These are phyloP conservation scores for Antitrichia curtipendula DNA, from an alignment of 225 moss, liverwort and hornwort species.

Conservation along the genomic window DNA sequence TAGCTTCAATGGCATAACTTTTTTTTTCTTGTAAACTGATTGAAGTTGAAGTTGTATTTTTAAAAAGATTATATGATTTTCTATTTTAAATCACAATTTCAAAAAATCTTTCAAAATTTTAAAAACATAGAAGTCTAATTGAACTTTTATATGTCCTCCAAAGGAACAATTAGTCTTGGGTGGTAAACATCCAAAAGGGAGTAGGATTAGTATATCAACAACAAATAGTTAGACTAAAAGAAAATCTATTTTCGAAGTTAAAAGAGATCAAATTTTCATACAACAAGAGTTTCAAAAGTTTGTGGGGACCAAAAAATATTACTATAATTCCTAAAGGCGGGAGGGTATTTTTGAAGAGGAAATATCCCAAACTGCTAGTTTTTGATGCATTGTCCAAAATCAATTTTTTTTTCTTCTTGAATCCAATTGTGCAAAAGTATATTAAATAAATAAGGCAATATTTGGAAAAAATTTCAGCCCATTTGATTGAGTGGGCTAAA, in stretches of 20 bases:
- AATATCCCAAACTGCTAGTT: too few species aligned
- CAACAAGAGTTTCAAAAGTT: neutral
- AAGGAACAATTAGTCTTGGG: neutral
- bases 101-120: neutral
- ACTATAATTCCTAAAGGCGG: too few species aligned
- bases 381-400: too few species aligned
- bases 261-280: neutral
- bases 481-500: too few species aligned
- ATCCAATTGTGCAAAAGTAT: too few species aligned
- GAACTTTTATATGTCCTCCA: fast-evolving
- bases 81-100: neutral
- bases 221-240: neutral
- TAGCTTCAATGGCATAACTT: too few species aligned
- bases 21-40: neutral
- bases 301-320: neutral
- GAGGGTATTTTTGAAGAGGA: too few species aligned
- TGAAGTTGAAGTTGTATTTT: neutral
- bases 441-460: too few species aligned
- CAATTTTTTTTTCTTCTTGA: too few species aligned
- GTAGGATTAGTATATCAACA: too few species aligned
- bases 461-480: too few species aligned
- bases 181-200: neutral
- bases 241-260: neutral
- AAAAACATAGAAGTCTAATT: neutral
- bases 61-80: fast-evolving